A percentile compares a stretch with the other conserved stretches of the same genome.
Evolutionary conservation across 2,329 filamentous ascomycete genomes (phyloP).

Genomic region (Cercospora zeae-maydis): DNA sequence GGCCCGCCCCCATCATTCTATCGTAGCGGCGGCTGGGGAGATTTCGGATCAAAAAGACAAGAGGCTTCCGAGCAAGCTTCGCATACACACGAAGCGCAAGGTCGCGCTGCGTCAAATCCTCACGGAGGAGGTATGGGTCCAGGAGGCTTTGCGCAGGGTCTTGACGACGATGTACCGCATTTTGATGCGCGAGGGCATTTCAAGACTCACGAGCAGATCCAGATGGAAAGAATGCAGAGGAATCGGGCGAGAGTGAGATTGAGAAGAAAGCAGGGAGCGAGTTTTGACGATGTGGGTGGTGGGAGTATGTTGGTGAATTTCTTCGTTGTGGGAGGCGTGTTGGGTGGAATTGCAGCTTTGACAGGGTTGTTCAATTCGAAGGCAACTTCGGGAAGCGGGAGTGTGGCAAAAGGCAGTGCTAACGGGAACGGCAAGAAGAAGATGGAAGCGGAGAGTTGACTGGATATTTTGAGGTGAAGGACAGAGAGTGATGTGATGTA

Average conservation of each 20-base stretch:
- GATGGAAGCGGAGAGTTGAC: background rate
- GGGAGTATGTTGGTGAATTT: constrained; percentile 33
- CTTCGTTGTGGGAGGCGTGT: constrained; percentile 33
- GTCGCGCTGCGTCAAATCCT: constrained; percentile 20
- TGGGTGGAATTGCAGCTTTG: constrained; percentile 29
- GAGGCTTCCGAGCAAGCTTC: constrained; percentile 40
- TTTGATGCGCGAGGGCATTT: constrained; percentile 74
- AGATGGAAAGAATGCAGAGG: constrained; percentile 24
- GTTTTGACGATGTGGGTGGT: constrained; percentile 21
- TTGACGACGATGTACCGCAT: constrained; percentile 61
- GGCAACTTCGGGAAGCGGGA: background rate
- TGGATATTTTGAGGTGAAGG: background rate
- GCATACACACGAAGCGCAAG: constrained; percentile 30
- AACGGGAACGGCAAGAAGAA: background rate
- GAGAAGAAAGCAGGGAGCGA: constrained; percentile 21
- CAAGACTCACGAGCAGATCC: constrained; percentile 64
- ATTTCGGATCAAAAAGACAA: constrained; percentile 57
- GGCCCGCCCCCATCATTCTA: constrained; percentile 91
- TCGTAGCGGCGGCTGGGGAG: constrained; percentile 72
- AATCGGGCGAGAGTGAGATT: constrained; percentile 13
- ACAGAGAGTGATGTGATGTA: background rate
- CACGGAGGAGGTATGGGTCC: constrained; percentile 30
- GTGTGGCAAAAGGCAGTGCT: background rate
- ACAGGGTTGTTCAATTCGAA: constrained; percentile 18
- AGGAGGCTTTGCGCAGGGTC: constrained; percentile 58